These are phyloP conservation scores for Penicillium crystallinum DNA, from an alignment of 495 filamentous ascomycete species.

Conservation along the genomic window DNA sequence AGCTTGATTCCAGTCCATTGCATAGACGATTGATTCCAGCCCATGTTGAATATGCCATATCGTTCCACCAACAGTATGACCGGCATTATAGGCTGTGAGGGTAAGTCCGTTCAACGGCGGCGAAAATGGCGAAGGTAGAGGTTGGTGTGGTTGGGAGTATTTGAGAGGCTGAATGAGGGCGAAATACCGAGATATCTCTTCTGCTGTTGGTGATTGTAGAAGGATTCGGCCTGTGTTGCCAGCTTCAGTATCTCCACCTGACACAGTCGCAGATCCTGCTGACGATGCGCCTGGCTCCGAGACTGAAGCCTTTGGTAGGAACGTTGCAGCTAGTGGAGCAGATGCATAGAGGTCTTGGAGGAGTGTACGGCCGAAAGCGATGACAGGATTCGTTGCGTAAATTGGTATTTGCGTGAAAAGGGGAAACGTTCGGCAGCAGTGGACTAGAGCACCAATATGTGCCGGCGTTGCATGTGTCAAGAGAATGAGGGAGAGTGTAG, in stretches of 20 bases:
- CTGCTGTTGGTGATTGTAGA: slow-evolving; percentile 70
- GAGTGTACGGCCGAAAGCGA: slow-evolving; percentile 84
- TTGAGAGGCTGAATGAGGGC: slow-evolving; percentile 88
- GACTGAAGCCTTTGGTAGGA: slow-evolving; percentile 63
- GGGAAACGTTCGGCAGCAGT: slow-evolving; percentile 95
- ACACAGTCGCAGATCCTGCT: slow-evolving; percentile 28
- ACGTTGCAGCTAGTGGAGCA: slow-evolving; percentile 77
- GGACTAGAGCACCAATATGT: slow-evolving; percentile 89
- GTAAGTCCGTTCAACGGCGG: slow-evolving; percentile 87
- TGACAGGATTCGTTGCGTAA: slow-evolving; percentile 90
- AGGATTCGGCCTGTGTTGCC: slow-evolving; percentile 51
- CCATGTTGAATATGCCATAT: slow-evolving; percentile 99
- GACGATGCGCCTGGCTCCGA: slow-evolving; percentile 57
- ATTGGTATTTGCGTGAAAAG: slow-evolving; percentile 90
- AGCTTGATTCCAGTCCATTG: slow-evolving; percentile 95
- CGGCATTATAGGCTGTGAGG: slow-evolving; percentile 94
- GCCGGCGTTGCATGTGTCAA: slow-evolving; percentile 87
- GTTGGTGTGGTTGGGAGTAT: slow-evolving; percentile 93
- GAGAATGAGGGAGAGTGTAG: slow-evolving; percentile 88
- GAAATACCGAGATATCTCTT: slow-evolving; percentile 91
- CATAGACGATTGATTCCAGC: slow-evolving; percentile 94
- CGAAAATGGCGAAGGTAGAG: slow-evolving; percentile 76
- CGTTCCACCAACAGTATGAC: slow-evolving; percentile 90
- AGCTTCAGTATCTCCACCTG: slow-evolving; percentile 19
- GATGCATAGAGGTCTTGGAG: slow-evolving; percentile 91